Base-by-base conservation (phyloP, 768 basidiomycete genomes). In the Collybiopsis confluens region DNA sequence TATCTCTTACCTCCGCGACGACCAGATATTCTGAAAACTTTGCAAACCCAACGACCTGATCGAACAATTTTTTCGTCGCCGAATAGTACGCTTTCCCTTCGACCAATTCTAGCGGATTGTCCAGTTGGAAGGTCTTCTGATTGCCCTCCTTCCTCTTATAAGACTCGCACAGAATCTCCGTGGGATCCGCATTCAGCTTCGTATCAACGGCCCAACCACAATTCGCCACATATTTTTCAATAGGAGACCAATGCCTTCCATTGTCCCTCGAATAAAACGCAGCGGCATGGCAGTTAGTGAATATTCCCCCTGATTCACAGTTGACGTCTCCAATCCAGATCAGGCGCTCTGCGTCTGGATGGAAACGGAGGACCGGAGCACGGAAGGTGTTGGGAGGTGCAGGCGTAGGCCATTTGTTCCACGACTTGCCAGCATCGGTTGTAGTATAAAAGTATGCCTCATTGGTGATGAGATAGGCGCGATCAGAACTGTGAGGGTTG, bases 21-120 rank as follows among this genome's bases (percentile, higher is more conserved):
- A 98, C 85, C 65, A 98, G 77, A 67, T 90, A 99, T 72, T 99
- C 92, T 0, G 92, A 92, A 69, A 99, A 99, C 71, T 93, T 95
- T 0, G 97, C 87, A 72, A 95, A 98, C 6, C 97, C 97, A 59
- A 93, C 92, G 51, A 99, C 86, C 40, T 83, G 75, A 43, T 91
- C 82, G 62, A 98, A 99, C 20, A 97, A 67, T 65, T 81, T 88
- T 57, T 73, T 83, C 74, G 83, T 88, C 57, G 77, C 82, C 44
- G 58, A 58, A 65, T 84, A 98, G 72, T 82, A 98, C 52, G 84
- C 75, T 10, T 75, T 67, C 0, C 97, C 96, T 11, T 82, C 80
- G 23, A 95, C 78, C 41, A 98, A 75, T 66, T 95, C 80, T 50
- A 98, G 63, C 15, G 89, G 83, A 62, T 90, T 68, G 11, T 41